phyloP scores from a whole-genome alignment of 2,329 filamentous ascomycete genomes.

The Pyricularia pennisetigena region DNA sequence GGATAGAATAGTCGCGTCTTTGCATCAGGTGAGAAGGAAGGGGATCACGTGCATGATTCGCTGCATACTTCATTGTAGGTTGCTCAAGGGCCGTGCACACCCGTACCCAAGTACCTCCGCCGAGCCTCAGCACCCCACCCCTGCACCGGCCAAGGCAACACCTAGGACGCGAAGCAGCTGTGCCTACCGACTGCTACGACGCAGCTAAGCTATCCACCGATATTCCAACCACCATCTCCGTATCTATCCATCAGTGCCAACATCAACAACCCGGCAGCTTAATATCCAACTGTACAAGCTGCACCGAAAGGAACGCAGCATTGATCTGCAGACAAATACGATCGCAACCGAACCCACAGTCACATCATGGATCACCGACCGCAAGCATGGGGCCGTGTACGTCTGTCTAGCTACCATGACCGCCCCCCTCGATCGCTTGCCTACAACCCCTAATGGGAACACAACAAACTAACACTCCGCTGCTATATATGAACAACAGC shows the following conservation, averaged over 20 bases:
- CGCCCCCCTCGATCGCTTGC: neutral
- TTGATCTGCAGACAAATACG: neutral
- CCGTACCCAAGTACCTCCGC: neutral
- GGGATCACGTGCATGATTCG: neutral
- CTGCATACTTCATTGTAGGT: neutral
- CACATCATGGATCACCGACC: constrained; percentile 59
- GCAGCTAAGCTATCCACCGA: constrained; percentile 6
- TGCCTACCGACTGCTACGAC: constrained; percentile 8
- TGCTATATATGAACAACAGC: constrained; percentile 45
- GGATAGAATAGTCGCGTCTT: constrained; percentile 1
- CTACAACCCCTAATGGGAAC: neutral
- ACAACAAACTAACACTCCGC: constrained; percentile 12
- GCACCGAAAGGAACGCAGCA: neutral
- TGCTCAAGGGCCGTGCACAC: neutral
- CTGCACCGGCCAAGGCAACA: constrained; percentile 13
- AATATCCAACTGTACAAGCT: neutral
- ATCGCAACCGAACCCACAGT: constrained; percentile 1
- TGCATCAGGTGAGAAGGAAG: neutral
- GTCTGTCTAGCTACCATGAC: constrained; percentile 18
- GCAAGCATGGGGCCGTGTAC: constrained; percentile 63
- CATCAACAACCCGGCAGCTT: neutral
- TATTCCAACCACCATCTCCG: neutral
- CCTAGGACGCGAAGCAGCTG: constrained; percentile 16
- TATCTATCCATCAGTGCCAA: neutral
- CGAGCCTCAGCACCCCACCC: neutral